Base-by-base conservation (phyloP, 352 stramenopile genomes). In the Blastocystis sp. region DNA sequence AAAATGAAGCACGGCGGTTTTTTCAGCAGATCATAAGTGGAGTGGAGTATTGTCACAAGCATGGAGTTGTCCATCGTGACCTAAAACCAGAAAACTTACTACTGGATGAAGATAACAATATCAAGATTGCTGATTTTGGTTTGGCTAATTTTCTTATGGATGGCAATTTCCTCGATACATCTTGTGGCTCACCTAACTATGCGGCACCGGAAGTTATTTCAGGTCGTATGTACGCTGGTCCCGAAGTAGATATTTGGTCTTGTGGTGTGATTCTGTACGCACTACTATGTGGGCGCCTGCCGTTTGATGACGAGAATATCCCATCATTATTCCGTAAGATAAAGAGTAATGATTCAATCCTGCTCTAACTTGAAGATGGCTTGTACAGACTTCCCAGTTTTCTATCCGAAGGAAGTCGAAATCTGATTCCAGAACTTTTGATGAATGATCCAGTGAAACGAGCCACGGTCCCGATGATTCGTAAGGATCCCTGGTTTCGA, bases 91-190 rank as follows among this genome's bases (percentile, higher is more conserved):
- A 98, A 73, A 98, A 98, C 89, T 88, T 98, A 63, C 91, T 98
- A 59, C 90, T 99, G 42, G 96, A 98, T 90, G 94, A 93, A 9
- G 95, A 98, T 89, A 96, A 98, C 88, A 98, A 99, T 89, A 96
- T 99, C 88, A 99, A 99, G 90, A 98, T 99, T 90, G 97, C 96
- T 11, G 97, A 99, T 89, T 99, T 99, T 91, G 97, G 97, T 27
- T 92, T 99, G 12, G 98, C 94, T 24, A 99, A 99, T 90, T 92
- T 97, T 61, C 98, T 98, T 93, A 90, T 95, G 37, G 97, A 99
- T 90, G 97, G 97, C 78, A 95, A 98, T 69, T 99, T 99, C 88
- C 91, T 99, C 80, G 92, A 94, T 56, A 99, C 97, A 63, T 98
- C 94, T 21, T 97, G 94, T 86, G 94, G 94, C 1, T 98, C 95